These are phyloP conservation scores for Serpula lacrymans DNA, from an alignment of 768 basidiomycete genomes.

Conservation along the genomic window DNA sequence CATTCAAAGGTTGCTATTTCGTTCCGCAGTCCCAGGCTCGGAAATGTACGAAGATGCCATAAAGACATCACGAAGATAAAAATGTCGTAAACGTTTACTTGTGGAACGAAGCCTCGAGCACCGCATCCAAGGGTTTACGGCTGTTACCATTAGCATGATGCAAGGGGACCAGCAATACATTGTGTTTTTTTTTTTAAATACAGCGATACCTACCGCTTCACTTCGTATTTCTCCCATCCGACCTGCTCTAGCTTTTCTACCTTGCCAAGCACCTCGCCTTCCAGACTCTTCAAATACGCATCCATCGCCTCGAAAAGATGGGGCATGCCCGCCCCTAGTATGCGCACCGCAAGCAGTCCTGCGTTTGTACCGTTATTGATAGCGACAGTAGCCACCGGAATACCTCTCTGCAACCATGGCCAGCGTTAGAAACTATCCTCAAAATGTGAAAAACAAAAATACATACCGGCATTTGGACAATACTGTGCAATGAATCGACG, in stretches of 20 bases:
- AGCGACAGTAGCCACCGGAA: slow-evolving; percentile 96
- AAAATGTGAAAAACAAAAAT: background rate
- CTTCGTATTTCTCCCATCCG: slow-evolving; percentile 85
- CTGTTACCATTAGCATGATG: too few relatives aligned
- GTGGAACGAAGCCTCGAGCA: too few relatives aligned
- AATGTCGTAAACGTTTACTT: too few relatives aligned
- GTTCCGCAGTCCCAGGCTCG: too few relatives aligned
- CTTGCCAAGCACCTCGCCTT: slow-evolving; percentile 76
- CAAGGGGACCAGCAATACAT: too few relatives aligned
- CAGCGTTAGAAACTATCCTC: background rate
- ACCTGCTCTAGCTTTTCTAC: slow-evolving; percentile 69
- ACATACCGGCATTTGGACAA: slow-evolving; percentile 98
- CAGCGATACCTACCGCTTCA: slow-evolving; percentile 25
- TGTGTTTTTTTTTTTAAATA: too few relatives aligned
- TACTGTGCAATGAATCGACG: slow-evolving; percentile 94
- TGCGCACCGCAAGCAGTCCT: slow-evolving; percentile 85
- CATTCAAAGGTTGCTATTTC: too few relatives aligned
- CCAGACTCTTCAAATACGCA: slow-evolving; percentile 62
- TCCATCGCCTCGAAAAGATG: slow-evolving; percentile 64
- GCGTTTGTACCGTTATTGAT: slow-evolving; percentile 96
- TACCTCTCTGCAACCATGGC: slow-evolving; percentile 66
- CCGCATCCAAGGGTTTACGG: too few relatives aligned
- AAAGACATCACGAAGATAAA: too few relatives aligned
- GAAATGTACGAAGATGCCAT: too few relatives aligned
- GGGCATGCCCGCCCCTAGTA: slow-evolving; percentile 77